Evolutionary conservation across 2,329 filamentous ascomycete genomes (phyloP).

Genomic region (Neonectria ditissima): DNA sequence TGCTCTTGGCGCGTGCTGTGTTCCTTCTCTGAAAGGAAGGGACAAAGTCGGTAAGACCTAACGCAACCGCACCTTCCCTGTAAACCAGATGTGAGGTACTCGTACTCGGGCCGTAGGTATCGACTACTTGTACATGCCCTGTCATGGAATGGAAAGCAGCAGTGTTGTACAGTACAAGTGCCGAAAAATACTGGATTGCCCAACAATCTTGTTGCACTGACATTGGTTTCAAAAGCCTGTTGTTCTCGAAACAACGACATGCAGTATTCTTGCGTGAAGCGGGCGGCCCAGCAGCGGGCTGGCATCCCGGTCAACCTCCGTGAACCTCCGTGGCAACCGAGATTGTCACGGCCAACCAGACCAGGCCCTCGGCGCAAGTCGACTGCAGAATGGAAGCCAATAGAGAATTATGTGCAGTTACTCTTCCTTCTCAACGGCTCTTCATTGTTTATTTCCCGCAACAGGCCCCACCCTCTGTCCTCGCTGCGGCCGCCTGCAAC

Average conservation of each 20-base stretch:
- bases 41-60: constrained; percentile 24
- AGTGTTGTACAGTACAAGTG: too few relatives aligned
- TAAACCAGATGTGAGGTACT: background rate
- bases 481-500: constrained; percentile 5
- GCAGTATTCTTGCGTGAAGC: constrained; percentile 13
- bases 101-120: too few relatives aligned
- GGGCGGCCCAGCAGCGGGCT: too few relatives aligned
- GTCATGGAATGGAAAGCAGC: too few relatives aligned
- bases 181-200: too few relatives aligned
- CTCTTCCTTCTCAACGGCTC: background rate
- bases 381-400: constrained; percentile 18
- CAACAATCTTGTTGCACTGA: constrained; percentile 3
- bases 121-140: too few relatives aligned
- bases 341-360: constrained; percentile 8
- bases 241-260: constrained; percentile 9
- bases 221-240: constrained; percentile 16
- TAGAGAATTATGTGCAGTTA: constrained; percentile 10
- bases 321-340: constrained; percentile 19
- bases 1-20: background rate
- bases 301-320: background rate
- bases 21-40: constrained; percentile 2
- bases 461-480: background rate
- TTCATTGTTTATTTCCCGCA: constrained; percentile 16
- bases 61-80: constrained; percentile 10
- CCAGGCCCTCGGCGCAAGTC: constrained; percentile 1